These are phyloP conservation scores for Penicillium concentricum DNA, from an alignment of 2,329 filamentous ascomycete genomes.

Conservation along the genomic window DNA sequence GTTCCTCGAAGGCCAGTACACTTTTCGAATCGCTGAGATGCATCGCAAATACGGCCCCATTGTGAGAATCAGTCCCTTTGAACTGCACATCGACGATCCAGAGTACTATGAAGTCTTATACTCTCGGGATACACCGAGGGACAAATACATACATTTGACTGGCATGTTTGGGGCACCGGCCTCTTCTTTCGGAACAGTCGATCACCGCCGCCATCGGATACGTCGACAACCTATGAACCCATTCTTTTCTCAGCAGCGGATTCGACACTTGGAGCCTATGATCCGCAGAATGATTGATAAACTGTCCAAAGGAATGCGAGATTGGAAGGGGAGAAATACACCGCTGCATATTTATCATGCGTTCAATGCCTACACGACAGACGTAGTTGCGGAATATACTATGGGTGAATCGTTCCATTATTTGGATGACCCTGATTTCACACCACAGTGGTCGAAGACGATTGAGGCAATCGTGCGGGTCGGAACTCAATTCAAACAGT, in stretches of 20 bases:
- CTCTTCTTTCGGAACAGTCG: conserved; percentile 33
- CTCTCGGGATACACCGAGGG: conserved; percentile 29
- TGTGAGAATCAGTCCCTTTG: conserved; percentile 24
- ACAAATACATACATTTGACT: conserved; percentile 31
- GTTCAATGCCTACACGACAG: conserved; percentile 45
- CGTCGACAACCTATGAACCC: conserved; percentile 35
- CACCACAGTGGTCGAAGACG: conserved; percentile 31
- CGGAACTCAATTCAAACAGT: conserved; percentile 21
- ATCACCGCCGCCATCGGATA: conserved; percentile 34
- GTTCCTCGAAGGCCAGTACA: conserved; percentile 18
- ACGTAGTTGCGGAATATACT: conserved; percentile 49
- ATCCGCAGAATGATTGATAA: conserved; percentile 25
- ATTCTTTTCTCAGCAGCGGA: conserved; percentile 35
- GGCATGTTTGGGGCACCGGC: conserved; percentile 29
- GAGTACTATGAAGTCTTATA: conserved; percentile 20
- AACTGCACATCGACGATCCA: conserved; percentile 35
- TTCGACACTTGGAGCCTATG: conserved; percentile 25
- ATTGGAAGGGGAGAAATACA: conserved; percentile 14
- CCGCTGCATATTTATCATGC: conserved; percentile 29
- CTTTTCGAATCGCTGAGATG: conserved; percentile 23
- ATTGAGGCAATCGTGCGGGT: conserved; percentile 25
- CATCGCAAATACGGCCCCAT: conserved; percentile 26
- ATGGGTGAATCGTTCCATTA: conserved; percentile 33
- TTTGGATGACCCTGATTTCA: conserved; percentile 32
- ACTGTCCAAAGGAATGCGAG: conserved; percentile 23